Evolutionary conservation across 176 grass and related monocot genomes (phyloP).

Genomic region (Musa beccarii): DNA sequence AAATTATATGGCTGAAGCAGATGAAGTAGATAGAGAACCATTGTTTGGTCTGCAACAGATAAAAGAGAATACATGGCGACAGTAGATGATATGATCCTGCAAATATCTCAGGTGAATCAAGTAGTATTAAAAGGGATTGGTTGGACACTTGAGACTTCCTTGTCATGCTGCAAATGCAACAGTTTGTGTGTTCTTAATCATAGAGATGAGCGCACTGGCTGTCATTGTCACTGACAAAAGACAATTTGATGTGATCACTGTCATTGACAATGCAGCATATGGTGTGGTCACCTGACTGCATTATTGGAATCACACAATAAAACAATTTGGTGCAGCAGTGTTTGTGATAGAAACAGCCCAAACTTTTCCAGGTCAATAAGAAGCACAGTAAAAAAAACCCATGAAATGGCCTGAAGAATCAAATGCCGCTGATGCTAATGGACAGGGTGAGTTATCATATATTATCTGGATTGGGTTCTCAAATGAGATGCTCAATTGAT

Average conservation of each 20-base stretch:
- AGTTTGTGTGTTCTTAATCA: no score
- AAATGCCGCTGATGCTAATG: neutral
- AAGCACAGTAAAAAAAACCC: neutral
- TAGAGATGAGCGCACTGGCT: no score
- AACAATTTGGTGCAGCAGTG: neutral
- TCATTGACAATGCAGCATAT: no score
- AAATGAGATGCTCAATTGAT: neutral
- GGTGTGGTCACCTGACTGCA: no score
- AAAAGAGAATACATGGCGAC: no score
- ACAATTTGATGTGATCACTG: no score
- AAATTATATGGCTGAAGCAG: no score
- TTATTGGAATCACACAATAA: neutral
- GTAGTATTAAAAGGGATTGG: neutral
- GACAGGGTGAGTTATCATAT: neutral
- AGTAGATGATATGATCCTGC: no score
- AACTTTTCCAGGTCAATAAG: neutral
- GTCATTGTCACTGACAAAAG: no score
- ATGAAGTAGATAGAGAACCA: no score
- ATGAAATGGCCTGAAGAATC: neutral
- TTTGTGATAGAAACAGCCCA: no score
- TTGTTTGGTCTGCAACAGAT: no score
- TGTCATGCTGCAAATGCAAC: neutral
- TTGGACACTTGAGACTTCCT: neutral
- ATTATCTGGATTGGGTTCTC: slow-evolving; percentile 3
- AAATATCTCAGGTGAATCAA: neutral